Conservation (phyloP, 2,329 filamentous ascomycete species). For the Alternaria ethzedia region DNA sequence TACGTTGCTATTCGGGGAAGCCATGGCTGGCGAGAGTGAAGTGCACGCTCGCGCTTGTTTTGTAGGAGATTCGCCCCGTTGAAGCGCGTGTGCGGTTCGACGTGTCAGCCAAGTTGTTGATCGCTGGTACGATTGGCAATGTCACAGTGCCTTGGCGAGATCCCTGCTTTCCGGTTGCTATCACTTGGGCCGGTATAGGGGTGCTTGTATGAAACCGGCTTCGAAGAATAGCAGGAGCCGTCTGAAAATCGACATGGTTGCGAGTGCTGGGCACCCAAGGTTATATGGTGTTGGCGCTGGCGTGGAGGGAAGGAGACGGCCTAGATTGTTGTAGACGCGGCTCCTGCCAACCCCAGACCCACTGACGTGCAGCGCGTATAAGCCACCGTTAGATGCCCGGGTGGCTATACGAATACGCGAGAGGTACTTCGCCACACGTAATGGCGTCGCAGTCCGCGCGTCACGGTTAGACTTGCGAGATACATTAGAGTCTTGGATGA, state of each 20-base stretch:
- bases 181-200: conserved; percentile 5
- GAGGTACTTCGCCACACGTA: background rate
- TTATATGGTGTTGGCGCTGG: conserved; percentile 6
- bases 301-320: background rate
- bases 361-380: conserved; percentile 5
- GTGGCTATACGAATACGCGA: conserved; percentile 4
- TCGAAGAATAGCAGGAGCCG: background rate
- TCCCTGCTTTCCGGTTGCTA: conserved; percentile 15
- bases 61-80: conserved; percentile 1
- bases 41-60: background rate
- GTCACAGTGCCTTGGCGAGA: conserved; percentile 19
- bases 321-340: conserved; percentile 9
- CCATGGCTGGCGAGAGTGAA: conserved; percentile 22
- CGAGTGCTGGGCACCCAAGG: background rate
- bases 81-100: conserved; percentile 7
- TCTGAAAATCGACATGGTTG: conserved; percentile 7
- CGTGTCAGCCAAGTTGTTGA: conserved; percentile 19
- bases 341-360: conserved; percentile 11
- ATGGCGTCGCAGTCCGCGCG: background rate
- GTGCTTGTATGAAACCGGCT: conserved; percentile 7
- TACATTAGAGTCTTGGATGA: background rate
- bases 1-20: conserved; percentile 22
- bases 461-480: conserved; percentile 1
- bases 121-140: conserved; percentile 15
- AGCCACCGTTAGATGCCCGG: conserved; percentile 4